These are phyloP conservation scores for Stemphylium beticola DNA, from an alignment of 2,329 filamentous ascomycete species.

Conservation along the genomic window DNA sequence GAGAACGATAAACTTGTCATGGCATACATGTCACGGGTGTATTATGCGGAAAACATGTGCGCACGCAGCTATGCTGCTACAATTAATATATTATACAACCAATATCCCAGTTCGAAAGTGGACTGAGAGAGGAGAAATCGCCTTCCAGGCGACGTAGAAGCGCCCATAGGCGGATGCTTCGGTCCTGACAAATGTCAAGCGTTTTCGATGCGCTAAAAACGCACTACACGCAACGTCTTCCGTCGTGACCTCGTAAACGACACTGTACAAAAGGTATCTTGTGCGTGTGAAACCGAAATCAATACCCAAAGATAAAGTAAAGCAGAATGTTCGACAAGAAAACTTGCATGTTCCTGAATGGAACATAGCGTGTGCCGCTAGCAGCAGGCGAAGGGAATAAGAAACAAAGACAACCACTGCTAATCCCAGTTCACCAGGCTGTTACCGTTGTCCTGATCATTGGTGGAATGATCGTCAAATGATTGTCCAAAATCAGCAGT, in stretches of 20 bases:
- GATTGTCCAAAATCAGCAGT: conserved; percentile 19
- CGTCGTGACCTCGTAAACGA: conserved; percentile 20
- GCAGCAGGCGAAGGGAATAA: neutral
- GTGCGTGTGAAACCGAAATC: conserved; percentile 13
- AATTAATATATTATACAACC: conserved; percentile 28
- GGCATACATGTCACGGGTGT: neutral
- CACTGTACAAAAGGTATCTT: conserved; percentile 17
- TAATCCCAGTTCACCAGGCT: conserved; percentile 38
- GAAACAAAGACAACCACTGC: neutral
- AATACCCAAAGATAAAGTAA: neutral
- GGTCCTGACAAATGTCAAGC: conserved; percentile 3
- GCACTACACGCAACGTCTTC: conserved; percentile 12
- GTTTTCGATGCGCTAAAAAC: conserved; percentile 13
- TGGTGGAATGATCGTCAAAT: conserved; percentile 24
- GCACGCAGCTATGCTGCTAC: conserved; percentile 7
- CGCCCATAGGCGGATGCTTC: conserved; percentile 15
- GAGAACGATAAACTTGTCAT: neutral
- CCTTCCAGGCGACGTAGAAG: conserved; percentile 18
- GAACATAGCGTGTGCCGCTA: neutral
- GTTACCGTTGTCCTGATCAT: conserved; percentile 27
- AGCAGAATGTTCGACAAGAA: neutral
- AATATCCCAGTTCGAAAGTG: conserved; percentile 6
- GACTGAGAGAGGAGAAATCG: conserved; percentile 14
- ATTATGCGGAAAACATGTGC: neutral
- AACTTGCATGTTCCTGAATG: neutral